These are phyloP conservation scores for Myxozyma mucilagina DNA, from an alignment of 805 yeast genomes.

Conservation along the genomic window DNA sequence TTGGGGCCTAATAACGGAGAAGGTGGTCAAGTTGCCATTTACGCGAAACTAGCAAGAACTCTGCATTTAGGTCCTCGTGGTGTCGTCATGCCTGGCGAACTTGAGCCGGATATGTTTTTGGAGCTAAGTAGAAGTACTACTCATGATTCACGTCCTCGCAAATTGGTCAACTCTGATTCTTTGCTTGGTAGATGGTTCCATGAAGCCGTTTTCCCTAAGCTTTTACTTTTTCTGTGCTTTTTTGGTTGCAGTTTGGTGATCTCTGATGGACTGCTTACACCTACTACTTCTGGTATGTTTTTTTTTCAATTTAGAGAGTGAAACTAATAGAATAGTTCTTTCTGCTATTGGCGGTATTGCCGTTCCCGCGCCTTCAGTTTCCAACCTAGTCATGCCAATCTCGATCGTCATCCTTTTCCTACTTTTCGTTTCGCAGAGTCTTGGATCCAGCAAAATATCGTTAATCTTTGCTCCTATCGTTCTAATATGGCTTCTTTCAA, in stretches of 20 bases:
- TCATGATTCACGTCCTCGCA: conserved; percentile 20
- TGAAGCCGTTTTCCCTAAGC: conserved; percentile 34
- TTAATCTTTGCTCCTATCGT: conserved; percentile 56
- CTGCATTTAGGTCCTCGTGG: conserved; percentile 42
- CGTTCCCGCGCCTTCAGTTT: conserved; percentile 51
- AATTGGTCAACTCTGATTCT: neutral
- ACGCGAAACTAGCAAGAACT: conserved; percentile 55
- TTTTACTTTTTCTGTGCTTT: conserved; percentile 45
- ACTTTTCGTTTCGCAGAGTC: conserved; percentile 50
- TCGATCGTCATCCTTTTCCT: conserved; percentile 51
- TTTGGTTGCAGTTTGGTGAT: conserved; percentile 58
- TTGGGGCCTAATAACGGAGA: conserved; percentile 60
- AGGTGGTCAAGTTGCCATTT: conserved; percentile 67
- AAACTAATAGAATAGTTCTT: no score
- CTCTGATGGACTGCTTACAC: conserved; percentile 62
- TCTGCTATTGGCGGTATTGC: conserved; percentile 51
- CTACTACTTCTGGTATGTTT: conserved; percentile 51
- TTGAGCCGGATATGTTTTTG: conserved; percentile 40
- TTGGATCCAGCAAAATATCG: conserved; percentile 41
- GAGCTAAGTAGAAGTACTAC: conserved; percentile 45
- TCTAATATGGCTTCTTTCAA: conserved; percentile 49
- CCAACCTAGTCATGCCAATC: conserved; percentile 47
- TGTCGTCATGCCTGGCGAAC: conserved; percentile 47
- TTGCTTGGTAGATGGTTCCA: conserved; percentile 33
- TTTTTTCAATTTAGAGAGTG: neutral